These are phyloP conservation scores for Cyclotella baltica DNA, from an alignment of 108 stramenopile genomes.

Conservation along the genomic window DNA sequence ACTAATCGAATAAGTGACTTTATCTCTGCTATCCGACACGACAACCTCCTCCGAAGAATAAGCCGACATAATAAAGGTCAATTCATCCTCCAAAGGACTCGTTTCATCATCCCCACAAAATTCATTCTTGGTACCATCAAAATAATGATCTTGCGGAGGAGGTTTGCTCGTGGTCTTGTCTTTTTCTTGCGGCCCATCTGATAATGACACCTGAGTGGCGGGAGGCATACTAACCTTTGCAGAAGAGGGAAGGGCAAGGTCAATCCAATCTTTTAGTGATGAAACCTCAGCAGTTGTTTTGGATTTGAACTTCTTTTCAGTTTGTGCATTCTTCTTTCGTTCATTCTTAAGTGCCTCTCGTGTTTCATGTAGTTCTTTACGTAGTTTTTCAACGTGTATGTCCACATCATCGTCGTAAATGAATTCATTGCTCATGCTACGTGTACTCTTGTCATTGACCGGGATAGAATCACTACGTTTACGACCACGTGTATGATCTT, in stretches of 20 bases:
- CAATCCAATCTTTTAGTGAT: constrained; percentile 26
- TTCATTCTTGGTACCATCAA: constrained; percentile 11
- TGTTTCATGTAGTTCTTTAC: constrained; percentile 22
- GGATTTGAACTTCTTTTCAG: constrained; percentile 2
- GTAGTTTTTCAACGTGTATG: constrained; percentile 2
- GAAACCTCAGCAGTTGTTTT: not conserved
- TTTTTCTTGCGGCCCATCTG: not conserved
- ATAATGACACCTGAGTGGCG: constrained; percentile 21
- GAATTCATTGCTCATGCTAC: not conserved
- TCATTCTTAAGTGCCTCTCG: constrained; percentile 18
- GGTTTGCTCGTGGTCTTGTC: no score
- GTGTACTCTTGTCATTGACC: not conserved
- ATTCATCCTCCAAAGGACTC: constrained; percentile 19
- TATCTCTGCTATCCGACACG: constrained; percentile 7
- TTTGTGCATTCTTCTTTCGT: constrained; percentile 14
- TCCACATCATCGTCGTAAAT: constrained; percentile 7
- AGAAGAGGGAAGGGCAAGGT: constrained; percentile 7
- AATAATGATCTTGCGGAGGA: no score
- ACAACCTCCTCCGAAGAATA: constrained; percentile 22
- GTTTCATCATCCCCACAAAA: constrained; percentile 13
- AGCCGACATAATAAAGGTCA: constrained; percentile 28
- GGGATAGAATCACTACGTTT: constrained; percentile 1
- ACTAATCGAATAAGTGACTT: constrained; percentile 17
- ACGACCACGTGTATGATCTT: constrained; percentile 7
- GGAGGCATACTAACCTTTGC: constrained; percentile 20